Evolutionary conservation across 371 early-diverging fungal species (phyloP).

Genomic region (Mortierella sp.): DNA sequence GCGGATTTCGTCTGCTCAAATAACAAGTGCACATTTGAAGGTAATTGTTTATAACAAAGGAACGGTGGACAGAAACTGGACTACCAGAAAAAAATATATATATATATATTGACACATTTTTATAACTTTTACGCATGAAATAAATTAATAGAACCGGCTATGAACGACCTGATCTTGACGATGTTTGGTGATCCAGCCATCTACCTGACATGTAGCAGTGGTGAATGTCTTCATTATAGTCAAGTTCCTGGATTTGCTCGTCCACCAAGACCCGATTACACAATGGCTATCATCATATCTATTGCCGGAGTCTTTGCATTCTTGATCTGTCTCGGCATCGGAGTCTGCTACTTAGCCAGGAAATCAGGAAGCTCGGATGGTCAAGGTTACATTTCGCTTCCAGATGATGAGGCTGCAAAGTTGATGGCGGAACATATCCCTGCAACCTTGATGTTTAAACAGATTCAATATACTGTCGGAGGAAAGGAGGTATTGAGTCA

Average conservation of each 20-base stretch:
- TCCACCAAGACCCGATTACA: constrained; percentile 70
- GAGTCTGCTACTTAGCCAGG: constrained; percentile 62
- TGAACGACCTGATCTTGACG: constrained; percentile 78
- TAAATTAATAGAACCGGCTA: constrained; percentile 79
- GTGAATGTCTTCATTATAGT: constrained; percentile 91
- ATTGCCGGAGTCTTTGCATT: constrained; percentile 71
- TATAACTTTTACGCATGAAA: constrained; percentile 1
- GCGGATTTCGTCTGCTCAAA: constrained; percentile 74
- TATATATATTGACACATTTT: too few species aligned
- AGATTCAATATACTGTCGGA: constrained; percentile 73
- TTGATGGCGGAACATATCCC: constrained; percentile 82
- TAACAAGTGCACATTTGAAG: constrained; percentile 74
- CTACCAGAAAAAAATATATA: too few species aligned
- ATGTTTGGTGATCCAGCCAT: constrained; percentile 86
- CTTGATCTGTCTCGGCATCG: constrained; percentile 60
- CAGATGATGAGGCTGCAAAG: constrained; percentile 73
- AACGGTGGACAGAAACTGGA: too few species aligned
- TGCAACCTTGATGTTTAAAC: constrained; percentile 75
- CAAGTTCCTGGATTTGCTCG: constrained; percentile 86
- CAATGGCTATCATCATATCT: constrained; percentile 70
- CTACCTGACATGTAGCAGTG: constrained; percentile 75
- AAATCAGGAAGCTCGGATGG: constrained; percentile 55
- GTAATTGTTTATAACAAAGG: too few species aligned
- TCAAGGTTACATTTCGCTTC: constrained; percentile 59
- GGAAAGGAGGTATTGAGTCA: constrained; percentile 68